Evolutionary conservation across 176 grass and related monocot species (phyloP).

Genomic region (Neostapfia colusana): DNA sequence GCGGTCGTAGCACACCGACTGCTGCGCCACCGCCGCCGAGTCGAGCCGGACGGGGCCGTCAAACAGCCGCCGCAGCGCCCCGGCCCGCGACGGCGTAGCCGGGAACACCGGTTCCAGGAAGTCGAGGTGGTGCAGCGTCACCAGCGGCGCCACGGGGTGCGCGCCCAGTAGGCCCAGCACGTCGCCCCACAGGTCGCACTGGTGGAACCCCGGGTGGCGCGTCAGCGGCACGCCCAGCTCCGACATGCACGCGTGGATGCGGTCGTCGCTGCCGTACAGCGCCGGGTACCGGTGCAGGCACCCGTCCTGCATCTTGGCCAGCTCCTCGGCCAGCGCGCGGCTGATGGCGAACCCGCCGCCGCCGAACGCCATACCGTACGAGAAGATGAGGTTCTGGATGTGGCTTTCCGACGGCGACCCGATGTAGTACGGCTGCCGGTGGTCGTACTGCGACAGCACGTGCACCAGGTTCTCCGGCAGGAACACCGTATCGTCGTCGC

Average conservation of each 20-base stretch:
- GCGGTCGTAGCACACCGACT: conserved; percentile 87
- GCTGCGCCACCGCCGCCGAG: conserved; percentile 75
- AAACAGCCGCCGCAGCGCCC: conserved; percentile 63
- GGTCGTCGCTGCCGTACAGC: conserved; percentile 92
- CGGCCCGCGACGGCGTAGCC: conserved; percentile 43
- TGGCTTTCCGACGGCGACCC: conserved; percentile 90
- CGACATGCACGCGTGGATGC: conserved; percentile 96
- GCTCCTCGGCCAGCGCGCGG: conserved; percentile 69
- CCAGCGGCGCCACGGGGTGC: conserved; percentile 76
- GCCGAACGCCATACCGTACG: conserved; percentile 95
- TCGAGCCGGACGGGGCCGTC: conserved; percentile 79
- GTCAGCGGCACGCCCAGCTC: conserved; percentile 87
- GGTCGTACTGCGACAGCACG: conserved; percentile 77
- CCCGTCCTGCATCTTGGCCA: conserved; percentile 79
- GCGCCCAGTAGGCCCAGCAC: conserved; percentile 76
- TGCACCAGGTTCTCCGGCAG: conserved; percentile 88
- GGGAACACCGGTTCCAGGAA: conserved; percentile 88
- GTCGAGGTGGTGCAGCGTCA: conserved; percentile 95
- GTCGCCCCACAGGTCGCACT: conserved; percentile 95
- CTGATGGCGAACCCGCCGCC: conserved; percentile 98
- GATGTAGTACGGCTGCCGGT: conserved; percentile 87
- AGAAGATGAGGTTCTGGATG: conserved; percentile 95
- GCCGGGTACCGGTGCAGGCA: conserved; percentile 82
- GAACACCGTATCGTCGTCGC: conserved; percentile 98
- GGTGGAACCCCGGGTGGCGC: conserved; percentile 90